Percentiles rank a stretch among this genome's conserved stretches.
phyloP scores from a whole-genome alignment of 2,329 filamentous ascomycete genomes.

The Pseudogymnoascus sp. region DNA sequence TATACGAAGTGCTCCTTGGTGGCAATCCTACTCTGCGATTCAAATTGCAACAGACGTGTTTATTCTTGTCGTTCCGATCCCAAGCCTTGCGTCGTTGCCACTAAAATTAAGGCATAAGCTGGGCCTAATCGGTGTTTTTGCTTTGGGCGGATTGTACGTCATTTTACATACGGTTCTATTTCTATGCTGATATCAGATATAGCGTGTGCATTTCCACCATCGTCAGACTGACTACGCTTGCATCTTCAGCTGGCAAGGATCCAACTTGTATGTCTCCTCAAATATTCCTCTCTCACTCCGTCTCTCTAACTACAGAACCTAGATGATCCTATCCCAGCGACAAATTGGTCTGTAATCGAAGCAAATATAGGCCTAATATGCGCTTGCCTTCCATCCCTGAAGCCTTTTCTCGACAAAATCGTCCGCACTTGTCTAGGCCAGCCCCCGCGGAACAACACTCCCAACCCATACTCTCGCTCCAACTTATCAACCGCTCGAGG shows the following conservation, averaged over 20 bases:
- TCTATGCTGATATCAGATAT: neutral
- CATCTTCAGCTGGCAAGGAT: neutral
- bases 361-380: conserved; percentile 33
- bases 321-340: conserved; percentile 27
- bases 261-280: neutral
- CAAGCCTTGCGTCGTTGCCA: conserved; percentile 32
- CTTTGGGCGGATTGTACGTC: conserved; percentile 38
- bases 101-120: conserved; percentile 39
- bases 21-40: conserved; percentile 36
- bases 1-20: conserved; percentile 35
- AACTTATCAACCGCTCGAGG: neutral
- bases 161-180: neutral
- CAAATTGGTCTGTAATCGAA: conserved; percentile 36
- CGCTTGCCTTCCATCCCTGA: conserved; percentile 31
- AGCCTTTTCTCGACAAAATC: neutral
- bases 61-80: conserved; percentile 39
- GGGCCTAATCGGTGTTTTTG: conserved; percentile 39
- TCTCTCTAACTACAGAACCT: conserved; percentile 4
- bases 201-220: conserved; percentile 19
- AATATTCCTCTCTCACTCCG: neutral
- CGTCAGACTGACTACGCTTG: conserved; percentile 16
- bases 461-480: neutral
- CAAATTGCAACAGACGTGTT: conserved; percentile 39
- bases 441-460: neutral
- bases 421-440: neutral